Conservation (phyloP, 2,329 filamentous ascomycete genomes). For the Xylariales sp. region DNA sequence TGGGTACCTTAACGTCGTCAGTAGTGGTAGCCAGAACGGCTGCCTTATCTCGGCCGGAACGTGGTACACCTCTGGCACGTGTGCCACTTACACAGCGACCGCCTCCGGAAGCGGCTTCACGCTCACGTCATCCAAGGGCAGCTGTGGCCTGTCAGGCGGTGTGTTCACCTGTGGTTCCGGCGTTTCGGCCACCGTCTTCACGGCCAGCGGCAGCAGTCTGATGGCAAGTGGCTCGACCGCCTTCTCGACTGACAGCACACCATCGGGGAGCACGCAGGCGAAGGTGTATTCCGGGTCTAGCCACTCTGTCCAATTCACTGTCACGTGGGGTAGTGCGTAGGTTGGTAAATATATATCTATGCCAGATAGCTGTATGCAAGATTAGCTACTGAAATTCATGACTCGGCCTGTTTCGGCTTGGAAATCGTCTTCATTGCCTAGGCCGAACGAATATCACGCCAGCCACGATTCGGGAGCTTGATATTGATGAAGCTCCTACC, state of each 20-base stretch:
- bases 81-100: conserved; percentile 59
- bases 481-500: no score
- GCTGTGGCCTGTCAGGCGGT: conserved; percentile 51
- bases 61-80: conserved; percentile 65
- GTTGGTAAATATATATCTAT: no score
- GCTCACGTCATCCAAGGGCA: conserved; percentile 52
- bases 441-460: no score
- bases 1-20: conserved; percentile 55
- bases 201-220: conserved; percentile 5
- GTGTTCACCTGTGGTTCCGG: conserved; percentile 49
- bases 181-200: conserved; percentile 22
- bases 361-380: no score
- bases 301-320: conserved; percentile 1
- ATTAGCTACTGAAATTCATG: no score
- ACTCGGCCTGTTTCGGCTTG: no score
- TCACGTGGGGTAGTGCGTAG: background rate
- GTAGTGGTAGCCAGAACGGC: conserved; percentile 46
- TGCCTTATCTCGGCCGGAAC: conserved; percentile 63
- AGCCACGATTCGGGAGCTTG: no score
- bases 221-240: conserved; percentile 1
- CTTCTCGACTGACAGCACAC: conserved; percentile 5
- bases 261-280: conserved; percentile 1
- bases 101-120: conserved; percentile 46
- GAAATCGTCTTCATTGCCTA: no score
- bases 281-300: conserved; percentile 3